Conservation (phyloP, 2,329 filamentous ascomycete species). For the Fusarium bulbicola region DNA sequence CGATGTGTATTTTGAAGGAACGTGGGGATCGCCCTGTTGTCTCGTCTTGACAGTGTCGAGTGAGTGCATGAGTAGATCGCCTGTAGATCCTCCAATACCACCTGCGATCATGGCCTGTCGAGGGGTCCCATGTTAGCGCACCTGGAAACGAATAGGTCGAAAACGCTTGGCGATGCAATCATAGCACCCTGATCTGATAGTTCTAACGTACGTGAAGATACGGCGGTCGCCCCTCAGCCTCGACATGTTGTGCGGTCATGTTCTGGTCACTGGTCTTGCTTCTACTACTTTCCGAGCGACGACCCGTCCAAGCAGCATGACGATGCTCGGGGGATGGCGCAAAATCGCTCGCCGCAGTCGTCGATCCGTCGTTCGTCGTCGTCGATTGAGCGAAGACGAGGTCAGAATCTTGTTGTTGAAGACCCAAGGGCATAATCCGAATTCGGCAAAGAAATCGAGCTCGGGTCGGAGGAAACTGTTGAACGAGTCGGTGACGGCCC, state of each 20-base stretch:
- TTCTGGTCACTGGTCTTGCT: constrained; percentile 40
- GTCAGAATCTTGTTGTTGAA: constrained; percentile 37
- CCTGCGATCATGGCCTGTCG: constrained; percentile 91
- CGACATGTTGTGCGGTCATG: constrained; percentile 52
- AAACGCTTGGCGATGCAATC: not conserved
- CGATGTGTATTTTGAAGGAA: constrained; percentile 91
- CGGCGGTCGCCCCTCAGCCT: constrained; percentile 55
- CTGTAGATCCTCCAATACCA: constrained; percentile 89
- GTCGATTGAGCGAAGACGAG: constrained; percentile 37
- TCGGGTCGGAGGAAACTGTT: constrained; percentile 6
- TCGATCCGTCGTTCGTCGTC: constrained; percentile 24
- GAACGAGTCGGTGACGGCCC: constrained; percentile 18
- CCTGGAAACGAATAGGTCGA: not conserved
- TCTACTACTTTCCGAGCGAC: constrained; percentile 41
- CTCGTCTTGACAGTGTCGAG: constrained; percentile 98
- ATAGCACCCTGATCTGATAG: not conserved
- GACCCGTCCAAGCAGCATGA: constrained; percentile 46
- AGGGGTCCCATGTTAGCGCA: constrained; percentile 31
- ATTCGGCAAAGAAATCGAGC: not conserved
- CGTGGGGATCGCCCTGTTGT: constrained; percentile 93
- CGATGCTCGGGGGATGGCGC: constrained; percentile 41
- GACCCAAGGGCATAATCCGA: constrained; percentile 41
- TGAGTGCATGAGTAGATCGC: constrained; percentile 98
- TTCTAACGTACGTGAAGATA: constrained; percentile 53
- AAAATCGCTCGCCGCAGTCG: constrained; percentile 35